Conservation (phyloP, 164 flowering plant genomes). For the Cinnamomum chago region DNA sequence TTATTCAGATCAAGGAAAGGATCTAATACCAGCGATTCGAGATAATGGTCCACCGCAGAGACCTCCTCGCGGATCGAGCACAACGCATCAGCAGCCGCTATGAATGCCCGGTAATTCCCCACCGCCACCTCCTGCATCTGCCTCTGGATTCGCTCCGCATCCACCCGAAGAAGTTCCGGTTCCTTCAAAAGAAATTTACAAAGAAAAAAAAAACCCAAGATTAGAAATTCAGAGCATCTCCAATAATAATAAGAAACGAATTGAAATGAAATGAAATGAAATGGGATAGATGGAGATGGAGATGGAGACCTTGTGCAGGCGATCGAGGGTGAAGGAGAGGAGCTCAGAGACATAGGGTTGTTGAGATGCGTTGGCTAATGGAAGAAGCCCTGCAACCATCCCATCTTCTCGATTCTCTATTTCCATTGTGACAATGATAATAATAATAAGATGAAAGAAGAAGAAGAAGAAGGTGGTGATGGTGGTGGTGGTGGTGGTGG, state of each 20-base stretch:
- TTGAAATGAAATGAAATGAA: not conserved
- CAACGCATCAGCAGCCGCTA: conserved; percentile 90
- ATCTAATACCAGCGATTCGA: conserved; percentile 64
- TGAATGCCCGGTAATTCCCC: conserved; percentile 87
- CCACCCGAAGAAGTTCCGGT: conserved; percentile 93
- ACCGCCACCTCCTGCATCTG: conserved; percentile 99
- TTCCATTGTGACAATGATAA: conserved; percentile 26
- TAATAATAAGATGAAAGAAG: too few relatives aligned
- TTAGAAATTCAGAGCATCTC: not conserved
- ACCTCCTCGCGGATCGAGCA: conserved; percentile 70
- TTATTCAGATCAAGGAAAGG: not conserved
- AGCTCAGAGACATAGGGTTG: conserved; percentile 98
- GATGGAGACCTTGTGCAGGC: conserved; percentile 79
- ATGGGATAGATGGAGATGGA: not conserved
- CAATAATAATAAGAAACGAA: not conserved
- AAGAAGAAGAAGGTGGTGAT: too few relatives aligned
- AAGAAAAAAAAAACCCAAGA: not conserved
- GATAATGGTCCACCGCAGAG: conserved; percentile 72
- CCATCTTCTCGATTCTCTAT: conserved; percentile 29
- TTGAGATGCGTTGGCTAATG: conserved; percentile 68
- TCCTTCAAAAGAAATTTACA: conserved; percentile 36
- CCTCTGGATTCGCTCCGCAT: conserved; percentile 85
- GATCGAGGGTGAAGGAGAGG: conserved; percentile 98
- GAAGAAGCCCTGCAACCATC: conserved; percentile 39
- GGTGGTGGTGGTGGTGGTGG: too few relatives aligned